A percentile compares a stretch with the other conserved stretches of the same genome.
phyloP scores from a whole-genome alignment of 2,329 filamentous ascomycete genomes.

The Venturia aucupariae region DNA sequence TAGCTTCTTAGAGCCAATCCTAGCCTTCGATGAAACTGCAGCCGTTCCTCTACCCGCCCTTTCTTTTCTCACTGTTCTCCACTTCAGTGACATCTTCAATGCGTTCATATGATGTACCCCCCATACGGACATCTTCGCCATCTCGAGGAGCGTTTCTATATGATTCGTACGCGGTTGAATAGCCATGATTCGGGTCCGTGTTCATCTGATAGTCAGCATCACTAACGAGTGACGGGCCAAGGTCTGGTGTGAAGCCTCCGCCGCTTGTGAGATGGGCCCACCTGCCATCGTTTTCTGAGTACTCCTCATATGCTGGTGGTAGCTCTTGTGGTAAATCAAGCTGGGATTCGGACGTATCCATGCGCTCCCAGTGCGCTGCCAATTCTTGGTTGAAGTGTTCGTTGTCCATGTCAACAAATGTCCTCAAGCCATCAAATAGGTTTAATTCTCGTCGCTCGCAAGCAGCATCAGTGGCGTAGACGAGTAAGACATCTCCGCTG shows the following conservation, averaged over 20 bases:
- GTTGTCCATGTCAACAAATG: slow-evolving; percentile 7
- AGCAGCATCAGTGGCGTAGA: slow-evolving; percentile 47
- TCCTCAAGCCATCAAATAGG: neutral
- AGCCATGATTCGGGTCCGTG: neutral
- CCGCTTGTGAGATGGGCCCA: neutral
- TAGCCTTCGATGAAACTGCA: neutral
- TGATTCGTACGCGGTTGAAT: neutral
- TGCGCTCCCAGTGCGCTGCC: neutral
- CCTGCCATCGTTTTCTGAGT: neutral
- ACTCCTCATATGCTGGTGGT: neutral
- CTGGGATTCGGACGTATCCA: neutral
- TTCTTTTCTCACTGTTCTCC: neutral
- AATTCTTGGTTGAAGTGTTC: neutral
- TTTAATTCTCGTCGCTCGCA: neutral
- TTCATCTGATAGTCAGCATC: slow-evolving; percentile 18
- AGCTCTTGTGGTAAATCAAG: neutral
- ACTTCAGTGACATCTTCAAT: neutral
- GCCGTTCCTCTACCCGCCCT: neutral
- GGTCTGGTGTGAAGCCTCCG: neutral
- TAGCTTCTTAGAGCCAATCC: neutral
- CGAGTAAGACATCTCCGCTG: slow-evolving; percentile 43
- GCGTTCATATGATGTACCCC: neutral
- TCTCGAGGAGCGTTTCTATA: neutral
- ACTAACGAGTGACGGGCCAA: slow-evolving; percentile 27
- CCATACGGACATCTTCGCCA: neutral